A percentile compares a stretch with the other conserved stretches of the same genome.
These are phyloP conservation scores for Euphorbia pulcherrima DNA, from an alignment of 345 rosid species.

Conservation along the genomic window DNA sequence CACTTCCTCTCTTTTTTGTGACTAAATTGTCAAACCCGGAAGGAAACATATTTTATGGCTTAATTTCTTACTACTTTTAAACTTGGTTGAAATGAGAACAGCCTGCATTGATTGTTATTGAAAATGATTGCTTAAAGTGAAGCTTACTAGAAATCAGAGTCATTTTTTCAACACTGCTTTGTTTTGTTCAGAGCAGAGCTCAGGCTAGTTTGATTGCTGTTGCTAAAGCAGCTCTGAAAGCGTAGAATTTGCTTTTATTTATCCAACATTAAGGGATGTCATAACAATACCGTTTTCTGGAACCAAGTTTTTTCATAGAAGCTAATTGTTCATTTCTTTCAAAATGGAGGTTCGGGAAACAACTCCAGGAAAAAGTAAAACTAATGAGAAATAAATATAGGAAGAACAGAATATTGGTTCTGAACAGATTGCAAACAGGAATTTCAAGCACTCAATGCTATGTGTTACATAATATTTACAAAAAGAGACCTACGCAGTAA, in stretches of 20 bases:
- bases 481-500: constrained; percentile 3
- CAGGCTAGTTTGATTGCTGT: not conserved
- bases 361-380: not conserved
- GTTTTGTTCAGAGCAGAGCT: not conserved
- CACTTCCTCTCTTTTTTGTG: not conserved
- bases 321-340: not conserved
- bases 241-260: not conserved
- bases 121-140: no score
- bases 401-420: not conserved
- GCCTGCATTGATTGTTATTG: not conserved
- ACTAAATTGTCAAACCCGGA: not conserved
- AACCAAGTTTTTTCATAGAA: not conserved
- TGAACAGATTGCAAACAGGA: not conserved
- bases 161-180: not conserved
- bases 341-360: not conserved
- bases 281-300: not conserved
- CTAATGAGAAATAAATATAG: not conserved
- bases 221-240: not conserved
- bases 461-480: not conserved
- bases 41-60: not conserved
- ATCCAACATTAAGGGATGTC: not conserved
- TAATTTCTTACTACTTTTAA: not conserved
- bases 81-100: not conserved
- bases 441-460: not conserved
- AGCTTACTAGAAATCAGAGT: no score